Evolutionary conservation across 495 filamentous ascomycete genomes (phyloP).

Genomic region (Chaetomium fimeti): DNA sequence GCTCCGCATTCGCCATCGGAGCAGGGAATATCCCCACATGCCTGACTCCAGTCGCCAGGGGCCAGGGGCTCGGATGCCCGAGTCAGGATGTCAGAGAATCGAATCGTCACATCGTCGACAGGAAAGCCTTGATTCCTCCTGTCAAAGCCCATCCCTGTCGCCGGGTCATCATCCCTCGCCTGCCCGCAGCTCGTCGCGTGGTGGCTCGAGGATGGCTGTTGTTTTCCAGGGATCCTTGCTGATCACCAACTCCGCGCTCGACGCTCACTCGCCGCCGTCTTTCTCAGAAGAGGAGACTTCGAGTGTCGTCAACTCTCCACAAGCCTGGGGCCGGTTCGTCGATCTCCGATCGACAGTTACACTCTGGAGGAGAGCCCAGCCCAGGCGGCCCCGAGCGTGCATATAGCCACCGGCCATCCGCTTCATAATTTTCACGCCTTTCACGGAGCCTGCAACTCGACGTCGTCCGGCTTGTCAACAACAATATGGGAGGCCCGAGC

Average conservation of each 20-base stretch:
- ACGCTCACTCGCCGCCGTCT: neutral
- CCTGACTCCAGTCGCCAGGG: neutral
- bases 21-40: neutral
- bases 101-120: neutral
- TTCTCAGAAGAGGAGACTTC: neutral
- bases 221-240: neutral
- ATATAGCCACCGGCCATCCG: neutral
- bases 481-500: conserved; percentile 17
- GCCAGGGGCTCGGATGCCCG: neutral
- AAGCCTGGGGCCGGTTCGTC: neutral
- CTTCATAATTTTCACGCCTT: neutral
- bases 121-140: neutral
- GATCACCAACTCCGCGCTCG: neutral
- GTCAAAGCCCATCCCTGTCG: neutral
- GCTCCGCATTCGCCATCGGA: neutral
- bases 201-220: neutral
- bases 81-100: no score
- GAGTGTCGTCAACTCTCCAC: neutral
- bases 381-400: neutral
- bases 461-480: neutral
- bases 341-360: conserved; percentile 3
- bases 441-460: neutral
- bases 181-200: neutral
- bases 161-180: neutral
- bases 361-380: neutral